These are phyloP conservation scores for Kurtzmaniella cleridarum DNA, from an alignment of 805 yeast genomes.

Conservation along the genomic window DNA sequence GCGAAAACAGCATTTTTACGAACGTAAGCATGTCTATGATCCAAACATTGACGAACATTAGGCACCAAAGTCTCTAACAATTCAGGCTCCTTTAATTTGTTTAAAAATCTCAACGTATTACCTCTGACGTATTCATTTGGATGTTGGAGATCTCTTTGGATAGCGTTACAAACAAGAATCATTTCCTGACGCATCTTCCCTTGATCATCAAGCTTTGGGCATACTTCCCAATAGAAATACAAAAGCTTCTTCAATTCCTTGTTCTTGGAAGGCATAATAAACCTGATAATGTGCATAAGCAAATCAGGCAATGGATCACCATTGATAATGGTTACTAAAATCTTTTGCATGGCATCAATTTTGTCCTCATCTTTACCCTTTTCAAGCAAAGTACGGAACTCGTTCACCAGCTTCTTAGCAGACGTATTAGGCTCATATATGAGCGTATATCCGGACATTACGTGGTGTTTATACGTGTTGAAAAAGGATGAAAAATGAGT, in stretches of 20 bases:
- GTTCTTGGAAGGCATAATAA: slow-evolving; percentile 91
- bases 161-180: slow-evolving; percentile 97
- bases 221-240: slow-evolving; percentile 96
- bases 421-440: slow-evolving; percentile 73
- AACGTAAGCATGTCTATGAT: slow-evolving; percentile 96
- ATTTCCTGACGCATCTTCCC: slow-evolving; percentile 96
- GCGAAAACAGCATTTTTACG: slow-evolving; percentile 96
- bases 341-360: slow-evolving; percentile 83
- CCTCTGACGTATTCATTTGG: slow-evolving; percentile 97
- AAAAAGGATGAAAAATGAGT: slow-evolving; percentile 3
- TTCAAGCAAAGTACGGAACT: slow-evolving; percentile 74
- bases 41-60: slow-evolving; percentile 82
- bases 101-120: slow-evolving; percentile 84
- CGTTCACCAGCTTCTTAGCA: slow-evolving; percentile 57
- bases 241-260: slow-evolving; percentile 88
- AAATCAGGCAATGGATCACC: slow-evolving; percentile 91
- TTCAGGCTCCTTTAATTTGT: slow-evolving; percentile 89
- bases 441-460: slow-evolving; percentile 59
- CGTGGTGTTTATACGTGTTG: slow-evolving; percentile 9
- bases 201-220: slow-evolving; percentile 81
- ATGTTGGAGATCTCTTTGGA: slow-evolving; percentile 95
- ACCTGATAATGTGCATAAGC: slow-evolving; percentile 94
- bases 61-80: slow-evolving; percentile 94
- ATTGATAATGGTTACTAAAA: slow-evolving; percentile 80
- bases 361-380: slow-evolving; percentile 86